phyloP scores from a whole-genome alignment of 176 grass and related monocot species.

The Triticum turgidum region DNA sequence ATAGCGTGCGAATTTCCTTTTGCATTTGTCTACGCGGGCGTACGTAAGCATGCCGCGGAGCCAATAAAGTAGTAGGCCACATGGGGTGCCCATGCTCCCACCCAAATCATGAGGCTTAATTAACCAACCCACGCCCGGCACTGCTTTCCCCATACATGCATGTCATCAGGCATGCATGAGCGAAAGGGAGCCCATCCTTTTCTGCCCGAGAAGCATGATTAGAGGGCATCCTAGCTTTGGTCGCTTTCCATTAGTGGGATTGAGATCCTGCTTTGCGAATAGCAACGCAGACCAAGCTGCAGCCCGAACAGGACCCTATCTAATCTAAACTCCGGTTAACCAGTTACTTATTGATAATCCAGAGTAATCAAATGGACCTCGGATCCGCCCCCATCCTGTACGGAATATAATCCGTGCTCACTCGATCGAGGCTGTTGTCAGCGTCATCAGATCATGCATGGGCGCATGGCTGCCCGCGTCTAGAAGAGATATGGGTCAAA shows the following conservation, averaged over 20 bases:
- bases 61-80: constrained; percentile 43
- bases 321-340: constrained; percentile 26
- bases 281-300: neutral
- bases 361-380: neutral
- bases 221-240: neutral
- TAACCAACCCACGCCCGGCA: neutral
- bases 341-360: neutral
- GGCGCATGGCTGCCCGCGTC: neutral
- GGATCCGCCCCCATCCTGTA: neutral
- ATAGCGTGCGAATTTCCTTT: constrained; percentile 5
- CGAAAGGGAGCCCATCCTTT: neutral
- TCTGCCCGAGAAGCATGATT: neutral
- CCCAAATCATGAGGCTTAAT: constrained; percentile 36
- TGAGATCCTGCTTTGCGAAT: neutral
- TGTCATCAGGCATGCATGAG: neutral
- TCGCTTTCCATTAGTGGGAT: constrained; percentile 8
- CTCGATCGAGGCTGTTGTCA: neutral
- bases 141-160: constrained; percentile 20
- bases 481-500: neutral
- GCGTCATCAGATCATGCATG: neutral
- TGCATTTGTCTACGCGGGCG: constrained; percentile 20
- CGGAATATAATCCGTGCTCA: neutral
- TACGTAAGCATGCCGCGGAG: constrained; percentile 31
- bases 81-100: constrained; percentile 20
- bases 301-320: neutral